phyloP scores from a whole-genome alignment of 768 basidiomycete species.

The Naganishia kalamii region DNA sequence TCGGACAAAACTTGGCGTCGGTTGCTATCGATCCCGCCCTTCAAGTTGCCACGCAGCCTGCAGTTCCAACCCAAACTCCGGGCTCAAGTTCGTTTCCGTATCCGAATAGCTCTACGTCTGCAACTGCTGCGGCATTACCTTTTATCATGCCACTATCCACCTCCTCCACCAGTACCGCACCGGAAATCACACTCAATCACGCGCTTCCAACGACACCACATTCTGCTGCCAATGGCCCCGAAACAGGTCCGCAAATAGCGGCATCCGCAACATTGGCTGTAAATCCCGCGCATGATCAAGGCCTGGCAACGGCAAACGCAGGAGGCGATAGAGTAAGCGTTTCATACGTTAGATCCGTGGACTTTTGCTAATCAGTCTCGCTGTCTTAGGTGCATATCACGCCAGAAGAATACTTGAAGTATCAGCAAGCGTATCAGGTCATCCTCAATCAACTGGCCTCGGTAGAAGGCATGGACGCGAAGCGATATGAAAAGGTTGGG shows the following conservation, averaged over 20 bases:
- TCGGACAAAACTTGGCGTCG: too few species aligned
- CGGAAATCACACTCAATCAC: too few species aligned
- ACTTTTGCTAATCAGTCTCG: background rate
- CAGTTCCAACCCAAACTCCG: too few species aligned
- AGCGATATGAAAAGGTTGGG: slow-evolving; percentile 12
- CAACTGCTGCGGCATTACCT: too few species aligned
- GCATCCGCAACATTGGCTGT: background rate
- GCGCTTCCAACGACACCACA: too few species aligned
- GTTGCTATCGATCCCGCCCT: background rate
- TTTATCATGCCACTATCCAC: too few species aligned
- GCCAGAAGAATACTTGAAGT: slow-evolving; percentile 8
- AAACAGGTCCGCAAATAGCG: too few species aligned
- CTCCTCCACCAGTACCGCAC: too few species aligned
- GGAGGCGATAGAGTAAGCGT: background rate
- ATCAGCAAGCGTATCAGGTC: slow-evolving; percentile 13
- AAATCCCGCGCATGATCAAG: background rate
- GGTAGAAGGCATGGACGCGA: background rate
- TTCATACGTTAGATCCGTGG: background rate
- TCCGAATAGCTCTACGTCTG: too few species aligned
- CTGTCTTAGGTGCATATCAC: background rate
- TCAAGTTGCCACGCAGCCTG: too few species aligned
- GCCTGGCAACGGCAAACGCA: background rate
- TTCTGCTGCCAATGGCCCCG: too few species aligned
- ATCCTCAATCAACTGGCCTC: background rate
- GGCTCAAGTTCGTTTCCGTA: too few species aligned